Conservation (phyloP, 2,329 filamentous ascomycete species). For the Exophiala bonariae region DNA sequence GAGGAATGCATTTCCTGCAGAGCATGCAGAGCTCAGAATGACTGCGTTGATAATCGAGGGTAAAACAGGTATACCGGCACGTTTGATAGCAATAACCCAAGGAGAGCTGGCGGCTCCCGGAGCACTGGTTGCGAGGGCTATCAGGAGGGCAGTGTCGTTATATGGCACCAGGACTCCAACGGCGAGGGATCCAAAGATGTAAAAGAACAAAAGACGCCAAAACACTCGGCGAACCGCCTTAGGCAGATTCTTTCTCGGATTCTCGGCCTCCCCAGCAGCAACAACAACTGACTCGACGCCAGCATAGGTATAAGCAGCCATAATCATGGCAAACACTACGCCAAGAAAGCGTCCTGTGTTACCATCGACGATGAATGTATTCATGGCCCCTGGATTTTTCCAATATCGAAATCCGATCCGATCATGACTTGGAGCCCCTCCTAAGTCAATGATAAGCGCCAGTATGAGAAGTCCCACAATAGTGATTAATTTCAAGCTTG, state of each 20-base stretch:
- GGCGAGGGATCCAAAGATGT: constrained; percentile 70
- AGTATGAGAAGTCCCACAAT: constrained; percentile 54
- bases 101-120: constrained; percentile 67
- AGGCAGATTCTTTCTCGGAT: constrained; percentile 40
- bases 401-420: constrained; percentile 52
- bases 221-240: constrained; percentile 44
- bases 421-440: constrained; percentile 44
- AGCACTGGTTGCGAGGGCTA: constrained; percentile 46
- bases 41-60: constrained; percentile 55
- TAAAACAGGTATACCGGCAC: constrained; percentile 35
- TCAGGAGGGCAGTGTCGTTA: constrained; percentile 49
- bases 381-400: constrained; percentile 58
- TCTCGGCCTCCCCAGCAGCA: constrained; percentile 47
- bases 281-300: constrained; percentile 53
- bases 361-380: constrained; percentile 59
- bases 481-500: constrained; percentile 51
- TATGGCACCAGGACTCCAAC: constrained; percentile 76
- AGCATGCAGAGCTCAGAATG: constrained; percentile 71
- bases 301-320: constrained; percentile 41
- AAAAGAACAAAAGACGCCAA: constrained; percentile 69
- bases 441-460: constrained; percentile 48
- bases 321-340: constrained; percentile 36
- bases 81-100: constrained; percentile 54
- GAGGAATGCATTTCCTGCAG: constrained; percentile 67
- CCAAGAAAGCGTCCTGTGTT: constrained; percentile 43